A percentile compares a stretch with the other conserved stretches of the same genome.
phyloP scores from a whole-genome alignment of 2,329 filamentous ascomycete species.

The Pseudonectria foliicola region DNA sequence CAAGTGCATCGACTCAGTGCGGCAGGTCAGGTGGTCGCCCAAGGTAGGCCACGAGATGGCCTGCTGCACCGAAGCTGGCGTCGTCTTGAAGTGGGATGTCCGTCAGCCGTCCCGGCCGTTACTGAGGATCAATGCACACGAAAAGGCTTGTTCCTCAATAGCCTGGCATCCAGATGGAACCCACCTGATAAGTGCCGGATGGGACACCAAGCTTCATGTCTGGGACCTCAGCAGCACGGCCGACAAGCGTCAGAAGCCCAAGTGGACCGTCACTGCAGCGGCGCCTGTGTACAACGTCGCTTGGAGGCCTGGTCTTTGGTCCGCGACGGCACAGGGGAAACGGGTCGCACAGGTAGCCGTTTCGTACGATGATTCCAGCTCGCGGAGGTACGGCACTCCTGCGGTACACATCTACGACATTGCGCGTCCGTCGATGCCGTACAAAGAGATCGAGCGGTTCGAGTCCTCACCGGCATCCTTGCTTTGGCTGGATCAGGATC shows the following conservation, averaged over 20 bases:
- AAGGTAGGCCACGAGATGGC: slow-evolving; percentile 55
- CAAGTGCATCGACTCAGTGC: slow-evolving; percentile 38
- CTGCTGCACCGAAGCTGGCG: slow-evolving; percentile 56
- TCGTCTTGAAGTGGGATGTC: slow-evolving; percentile 58
- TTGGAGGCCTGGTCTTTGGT: slow-evolving; percentile 61
- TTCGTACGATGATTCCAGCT: slow-evolving; percentile 51
- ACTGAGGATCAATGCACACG: slow-evolving; percentile 54
- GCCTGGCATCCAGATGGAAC: slow-evolving; percentile 63
- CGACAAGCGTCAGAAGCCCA: slow-evolving; percentile 58
- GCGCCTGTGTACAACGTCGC: slow-evolving; percentile 52
- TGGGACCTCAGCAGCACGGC: slow-evolving; percentile 57
- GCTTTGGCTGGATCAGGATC: slow-evolving; percentile 57
- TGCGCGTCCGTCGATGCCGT: slow-evolving; percentile 59
- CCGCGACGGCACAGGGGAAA: slow-evolving; percentile 52
- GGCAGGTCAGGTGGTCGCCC: slow-evolving; percentile 60
- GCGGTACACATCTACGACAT: slow-evolving; percentile 62
- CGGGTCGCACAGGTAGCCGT: slow-evolving; percentile 57
- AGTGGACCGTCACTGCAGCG: slow-evolving; percentile 54
- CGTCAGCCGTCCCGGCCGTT: slow-evolving; percentile 46
- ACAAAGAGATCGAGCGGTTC: slow-evolving; percentile 58
- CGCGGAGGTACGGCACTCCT: slow-evolving; percentile 47
- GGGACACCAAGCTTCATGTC: slow-evolving; percentile 55
- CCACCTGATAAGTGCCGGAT: slow-evolving; percentile 57
- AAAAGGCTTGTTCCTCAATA: slow-evolving; percentile 52
- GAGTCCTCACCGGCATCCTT: slow-evolving; percentile 49